These are phyloP conservation scores for Eucalyptus decipiens DNA, from an alignment of 345 rosid genomes.

Conservation along the genomic window DNA sequence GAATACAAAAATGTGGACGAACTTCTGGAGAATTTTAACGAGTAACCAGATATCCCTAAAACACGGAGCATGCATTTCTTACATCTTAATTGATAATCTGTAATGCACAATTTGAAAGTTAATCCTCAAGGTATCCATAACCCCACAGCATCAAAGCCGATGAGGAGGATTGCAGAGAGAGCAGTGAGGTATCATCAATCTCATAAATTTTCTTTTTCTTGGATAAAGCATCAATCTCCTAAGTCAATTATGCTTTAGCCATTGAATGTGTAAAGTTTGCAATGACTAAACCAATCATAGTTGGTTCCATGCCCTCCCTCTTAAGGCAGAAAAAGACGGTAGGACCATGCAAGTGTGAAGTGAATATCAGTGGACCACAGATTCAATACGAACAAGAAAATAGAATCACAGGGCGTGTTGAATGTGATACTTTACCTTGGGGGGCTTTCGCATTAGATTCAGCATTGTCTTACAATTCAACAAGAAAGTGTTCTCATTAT, in stretches of 20 bases:
- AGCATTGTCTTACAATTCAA: slow-evolving; percentile 93
- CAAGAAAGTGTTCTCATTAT: slow-evolving; percentile 88
- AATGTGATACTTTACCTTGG: slow-evolving; percentile 41
- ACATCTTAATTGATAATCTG: background rate
- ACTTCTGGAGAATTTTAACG: background rate
- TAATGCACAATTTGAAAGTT: background rate
- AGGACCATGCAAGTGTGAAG: background rate
- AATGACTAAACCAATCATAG: background rate
- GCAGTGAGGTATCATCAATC: background rate
- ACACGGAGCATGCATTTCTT: background rate
- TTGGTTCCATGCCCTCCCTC: background rate
- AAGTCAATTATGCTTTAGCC: background rate
- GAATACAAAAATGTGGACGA: background rate
- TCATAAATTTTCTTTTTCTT: background rate
- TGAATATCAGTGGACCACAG: background rate
- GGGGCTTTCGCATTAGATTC: slow-evolving; percentile 83
- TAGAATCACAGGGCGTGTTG: background rate
- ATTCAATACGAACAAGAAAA: background rate
- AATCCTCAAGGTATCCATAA: background rate
- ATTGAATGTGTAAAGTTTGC: background rate
- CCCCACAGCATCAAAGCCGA: background rate
- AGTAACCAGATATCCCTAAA: background rate
- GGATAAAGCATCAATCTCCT: background rate
- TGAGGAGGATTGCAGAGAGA: background rate
- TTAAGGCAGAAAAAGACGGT: background rate